Conservation (phyloP, 768 basidiomycete genomes). For the Heimioporus sp. region DNA sequence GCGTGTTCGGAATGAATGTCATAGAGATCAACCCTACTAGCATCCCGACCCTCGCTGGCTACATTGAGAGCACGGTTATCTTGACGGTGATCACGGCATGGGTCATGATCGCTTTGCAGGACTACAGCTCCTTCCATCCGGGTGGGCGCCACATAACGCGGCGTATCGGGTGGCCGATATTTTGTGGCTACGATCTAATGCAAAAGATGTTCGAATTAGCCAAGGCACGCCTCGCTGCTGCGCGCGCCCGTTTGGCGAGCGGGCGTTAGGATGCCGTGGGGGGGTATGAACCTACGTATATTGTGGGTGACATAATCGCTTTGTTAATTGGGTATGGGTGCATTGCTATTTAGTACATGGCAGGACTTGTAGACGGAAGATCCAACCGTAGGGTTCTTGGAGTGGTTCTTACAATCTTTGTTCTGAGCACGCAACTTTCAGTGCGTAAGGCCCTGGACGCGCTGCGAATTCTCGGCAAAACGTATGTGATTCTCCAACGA, state of each 20-base stretch:
- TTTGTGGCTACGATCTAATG: background rate
- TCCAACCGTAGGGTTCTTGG: background rate
- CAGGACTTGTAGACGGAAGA: background rate
- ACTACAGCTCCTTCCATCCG: constrained; percentile 21
- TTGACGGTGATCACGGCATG: constrained; percentile 54
- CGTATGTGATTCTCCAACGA: constrained; percentile 18
- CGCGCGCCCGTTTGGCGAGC: background rate
- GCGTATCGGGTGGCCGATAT: constrained; percentile 22
- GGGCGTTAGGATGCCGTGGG: background rate
- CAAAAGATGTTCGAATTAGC: background rate
- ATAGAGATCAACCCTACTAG: constrained; percentile 28
- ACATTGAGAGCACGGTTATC: constrained; percentile 42
- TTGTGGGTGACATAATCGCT: background rate
- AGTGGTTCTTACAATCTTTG: background rate
- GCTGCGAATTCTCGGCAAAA: constrained; percentile 36
- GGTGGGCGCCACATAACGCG: background rate
- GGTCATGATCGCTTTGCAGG: constrained; percentile 54
- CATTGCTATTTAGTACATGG: background rate
- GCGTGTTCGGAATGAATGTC: constrained; percentile 30
- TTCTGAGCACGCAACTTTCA: no score
- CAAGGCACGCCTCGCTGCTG: background rate
- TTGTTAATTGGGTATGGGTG: background rate
- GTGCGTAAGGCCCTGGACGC: constrained; percentile 30
- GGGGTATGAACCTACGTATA: background rate
- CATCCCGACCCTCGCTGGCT: constrained; percentile 36